Percentiles rank a stretch among this genome's conserved stretches.
Evolutionary conservation across 805 yeast species (phyloP).

Genomic region (Kazachstania africana): DNA sequence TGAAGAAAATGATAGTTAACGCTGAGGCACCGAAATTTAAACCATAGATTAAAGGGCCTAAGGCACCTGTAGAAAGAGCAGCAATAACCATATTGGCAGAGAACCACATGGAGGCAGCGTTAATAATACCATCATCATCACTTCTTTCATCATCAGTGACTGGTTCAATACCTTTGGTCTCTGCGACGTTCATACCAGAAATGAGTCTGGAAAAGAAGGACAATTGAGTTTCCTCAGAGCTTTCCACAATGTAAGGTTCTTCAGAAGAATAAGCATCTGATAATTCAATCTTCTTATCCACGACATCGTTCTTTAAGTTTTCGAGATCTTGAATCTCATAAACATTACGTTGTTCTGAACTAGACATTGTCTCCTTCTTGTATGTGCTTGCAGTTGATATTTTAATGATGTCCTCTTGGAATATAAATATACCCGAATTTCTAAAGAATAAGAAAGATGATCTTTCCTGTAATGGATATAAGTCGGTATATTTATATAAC

Average conservation of each 20-base stretch:
- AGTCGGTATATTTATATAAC: too few species aligned
- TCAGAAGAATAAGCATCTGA: constrained; percentile 13
- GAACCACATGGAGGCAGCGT: constrained; percentile 81
- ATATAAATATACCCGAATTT: too few species aligned
- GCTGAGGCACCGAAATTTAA: constrained; percentile 66
- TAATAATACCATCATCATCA: constrained; percentile 44
- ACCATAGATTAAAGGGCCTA: constrained; percentile 51
- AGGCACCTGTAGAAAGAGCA: constrained; percentile 64
- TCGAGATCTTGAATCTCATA: constrained; percentile 4
- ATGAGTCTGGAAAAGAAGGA: constrained; percentile 15
- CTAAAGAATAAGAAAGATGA: too few species aligned
- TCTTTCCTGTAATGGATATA: too few species aligned
- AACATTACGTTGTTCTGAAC: not conserved
- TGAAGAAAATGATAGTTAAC: constrained; percentile 60
- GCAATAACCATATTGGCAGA: constrained; percentile 85
- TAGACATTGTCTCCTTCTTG: too few species aligned
- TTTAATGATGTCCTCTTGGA: too few species aligned
- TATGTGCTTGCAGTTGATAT: too few species aligned
- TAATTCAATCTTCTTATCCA: constrained; percentile 40
- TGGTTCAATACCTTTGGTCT: constrained; percentile 69
- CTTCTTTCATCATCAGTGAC: constrained; percentile 69
- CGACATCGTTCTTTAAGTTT: too few species aligned
- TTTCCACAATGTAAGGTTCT: constrained; percentile 6
- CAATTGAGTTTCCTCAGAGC: constrained; percentile 8
- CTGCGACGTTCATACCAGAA: constrained; percentile 31